Percentiles rank a stretch among this genome's conserved stretches.
phyloP scores from a whole-genome alignment of 1,139 yeast genomes.

The Yamadazyma oceani region DNA sequence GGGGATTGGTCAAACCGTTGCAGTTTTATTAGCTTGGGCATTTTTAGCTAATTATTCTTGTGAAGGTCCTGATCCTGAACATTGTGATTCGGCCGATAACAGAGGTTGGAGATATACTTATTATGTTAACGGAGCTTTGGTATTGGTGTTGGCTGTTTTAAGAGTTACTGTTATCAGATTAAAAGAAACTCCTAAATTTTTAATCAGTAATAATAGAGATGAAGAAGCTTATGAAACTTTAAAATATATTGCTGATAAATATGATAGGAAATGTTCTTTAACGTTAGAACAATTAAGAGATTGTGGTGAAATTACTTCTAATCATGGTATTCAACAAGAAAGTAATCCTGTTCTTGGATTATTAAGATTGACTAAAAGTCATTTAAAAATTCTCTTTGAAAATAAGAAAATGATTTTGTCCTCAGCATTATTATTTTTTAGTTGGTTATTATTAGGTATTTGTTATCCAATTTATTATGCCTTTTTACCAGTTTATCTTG shows the following conservation, averaged over 20 bases:
- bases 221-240: constrained; percentile 45
- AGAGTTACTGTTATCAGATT: constrained; percentile 49
- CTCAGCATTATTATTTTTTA: constrained; percentile 28
- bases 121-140: constrained; percentile 54
- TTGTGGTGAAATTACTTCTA: constrained; percentile 42
- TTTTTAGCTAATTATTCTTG: constrained; percentile 53
- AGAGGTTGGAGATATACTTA: constrained; percentile 64
- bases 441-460: constrained; percentile 41
- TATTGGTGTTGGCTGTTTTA: constrained; percentile 45
- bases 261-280: constrained; percentile 41
- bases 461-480: constrained; percentile 40
- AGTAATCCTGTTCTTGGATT: constrained; percentile 20
- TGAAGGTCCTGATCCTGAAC: constrained; percentile 22
- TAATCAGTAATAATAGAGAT: constrained; percentile 53
- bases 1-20: constrained; percentile 63
- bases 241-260: constrained; percentile 39
- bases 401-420: constrained; percentile 26
- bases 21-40: constrained; percentile 57
- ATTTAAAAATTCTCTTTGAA: constrained; percentile 29
- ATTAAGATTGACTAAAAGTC: constrained; percentile 19
- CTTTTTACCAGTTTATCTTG: constrained; percentile 38
- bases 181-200: constrained; percentile 59
- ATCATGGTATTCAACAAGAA: constrained; percentile 25
- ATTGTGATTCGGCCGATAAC: constrained; percentile 48
- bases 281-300: constrained; percentile 45